Base-by-base conservation (phyloP, 1,284 basidiomycete genomes). In the Ustilago nuda region DNA sequence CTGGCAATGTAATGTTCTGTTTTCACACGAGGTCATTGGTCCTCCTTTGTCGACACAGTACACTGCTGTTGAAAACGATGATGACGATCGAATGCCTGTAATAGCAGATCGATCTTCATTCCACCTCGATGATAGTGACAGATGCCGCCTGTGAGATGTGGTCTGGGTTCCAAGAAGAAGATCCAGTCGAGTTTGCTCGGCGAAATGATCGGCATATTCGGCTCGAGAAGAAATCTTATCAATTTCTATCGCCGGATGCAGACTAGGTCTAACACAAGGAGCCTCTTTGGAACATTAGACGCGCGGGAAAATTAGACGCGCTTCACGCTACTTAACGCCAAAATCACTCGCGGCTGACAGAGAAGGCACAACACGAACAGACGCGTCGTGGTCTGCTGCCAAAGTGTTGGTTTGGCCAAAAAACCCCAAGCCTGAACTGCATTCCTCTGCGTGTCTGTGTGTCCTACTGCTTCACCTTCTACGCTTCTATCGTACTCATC, bases 281-380 rank as follows among this genome's bases (percentile, higher is more conserved):
- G 23, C 23, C 23, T 27, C 23, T 2, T 27, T 27, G 23, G 23
- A 27, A 27, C 23, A 27, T 27, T 23, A 23, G 3, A 23, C 23
- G 33, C 5, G 19, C 9, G 39, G 7, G 15, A 23, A 7, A 33
- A 45, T 43, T 36, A 9, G 45, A 65, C 63, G 63, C 63, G 63
- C 43, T 53, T 30, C 63, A 57, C 55, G 55, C 48, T 45, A 46
- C 39, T 65, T 30, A 59, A 65, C 63, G 56, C 63, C 63, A 65
- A 58, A 53, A n/a, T 39, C 32, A 13, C 23, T 35, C 51, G 39
- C 33, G 33, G 4, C 6, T 12, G 30, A 19, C 8, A 11, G 6
- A 35, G 35, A 9, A 35, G 23, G 43, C 61, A 35, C 23, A 37
- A 35, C 46, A 37, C 51, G 39, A 15, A 36, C 27, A 15, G 55